Percentiles rank a stretch among this genome's conserved stretches.
Conservation (phyloP, 208 protist species). For the Tritrichomonas foetus region DNA sequence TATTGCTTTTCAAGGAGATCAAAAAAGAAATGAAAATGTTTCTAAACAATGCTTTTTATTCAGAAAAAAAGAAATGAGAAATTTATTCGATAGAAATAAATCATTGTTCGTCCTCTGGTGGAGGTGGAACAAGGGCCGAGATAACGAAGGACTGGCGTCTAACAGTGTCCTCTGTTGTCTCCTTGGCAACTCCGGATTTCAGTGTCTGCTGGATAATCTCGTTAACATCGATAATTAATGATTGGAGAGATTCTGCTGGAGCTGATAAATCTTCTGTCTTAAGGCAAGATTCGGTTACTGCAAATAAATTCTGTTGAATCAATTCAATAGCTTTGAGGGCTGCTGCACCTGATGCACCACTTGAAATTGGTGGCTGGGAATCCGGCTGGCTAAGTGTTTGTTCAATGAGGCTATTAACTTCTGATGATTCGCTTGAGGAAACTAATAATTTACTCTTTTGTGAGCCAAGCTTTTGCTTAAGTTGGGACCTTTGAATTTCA, state of each 20-base stretch:
- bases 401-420: not conserved
- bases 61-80: not conserved
- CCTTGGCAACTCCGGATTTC: not conserved
- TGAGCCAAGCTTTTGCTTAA: not conserved
- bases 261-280: not conserved
- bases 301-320: not conserved
- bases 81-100: not conserved
- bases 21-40: no score
- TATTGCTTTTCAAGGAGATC: no score
- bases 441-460: not conserved
- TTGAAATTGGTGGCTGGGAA: not conserved
- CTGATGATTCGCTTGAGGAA: not conserved
- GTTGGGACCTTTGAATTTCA: not conserved
- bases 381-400: not conserved
- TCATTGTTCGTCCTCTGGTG: not conserved
- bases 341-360: not conserved
- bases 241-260: not conserved
- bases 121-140: not conserved
- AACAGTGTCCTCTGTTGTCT: not conserved
- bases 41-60: no score
- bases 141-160: constrained; percentile 3
- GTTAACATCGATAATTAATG: not conserved
- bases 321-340: not conserved
- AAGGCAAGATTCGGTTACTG: not conserved
- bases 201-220: not conserved